Percentiles rank a stretch among this genome's conserved stretches.
phyloP scores from a whole-genome alignment of 2,329 filamentous ascomycete species.

The Dactylellina sp. region DNA sequence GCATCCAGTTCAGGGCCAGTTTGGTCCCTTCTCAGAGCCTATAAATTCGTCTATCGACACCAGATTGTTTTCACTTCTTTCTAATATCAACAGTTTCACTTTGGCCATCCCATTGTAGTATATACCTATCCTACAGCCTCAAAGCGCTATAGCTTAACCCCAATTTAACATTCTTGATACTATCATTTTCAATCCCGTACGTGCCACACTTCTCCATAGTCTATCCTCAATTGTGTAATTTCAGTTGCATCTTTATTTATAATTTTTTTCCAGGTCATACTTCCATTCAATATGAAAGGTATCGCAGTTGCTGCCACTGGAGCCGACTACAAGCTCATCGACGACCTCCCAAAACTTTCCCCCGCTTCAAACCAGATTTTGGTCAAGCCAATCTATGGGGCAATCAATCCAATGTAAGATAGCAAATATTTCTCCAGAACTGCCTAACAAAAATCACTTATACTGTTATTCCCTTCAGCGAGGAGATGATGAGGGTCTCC shows the following conservation, averaged over 20 bases:
- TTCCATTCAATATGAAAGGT: constrained; percentile 51
- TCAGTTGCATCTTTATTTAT: no score
- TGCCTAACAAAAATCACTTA: not conserved
- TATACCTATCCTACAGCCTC: no score
- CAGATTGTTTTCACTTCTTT: not conserved
- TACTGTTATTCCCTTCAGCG: constrained; percentile 9
- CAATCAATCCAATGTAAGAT: constrained; percentile 50
- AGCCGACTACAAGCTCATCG: constrained; percentile 31
- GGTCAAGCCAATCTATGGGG: constrained; percentile 46
- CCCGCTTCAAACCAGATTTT: constrained; percentile 32
- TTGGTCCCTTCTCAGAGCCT: constrained; percentile 8
- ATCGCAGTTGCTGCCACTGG: constrained; percentile 27
- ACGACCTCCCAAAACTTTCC: constrained; percentile 32
- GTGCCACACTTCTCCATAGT: no score
- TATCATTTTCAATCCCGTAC: no score
- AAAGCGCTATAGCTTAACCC: no score
- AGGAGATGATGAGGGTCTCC: constrained; percentile 41
- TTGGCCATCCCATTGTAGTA: not conserved
- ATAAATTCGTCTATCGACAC: constrained; percentile 34
- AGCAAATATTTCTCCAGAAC: not conserved
- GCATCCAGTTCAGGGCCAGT: not conserved
- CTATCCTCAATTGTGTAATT: no score
- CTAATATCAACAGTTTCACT: not conserved
- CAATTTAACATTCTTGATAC: no score
- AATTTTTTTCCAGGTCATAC: no score